Base-by-base conservation (phyloP, 1,139 yeast genomes). In the Protomyces pachydermus region DNA sequence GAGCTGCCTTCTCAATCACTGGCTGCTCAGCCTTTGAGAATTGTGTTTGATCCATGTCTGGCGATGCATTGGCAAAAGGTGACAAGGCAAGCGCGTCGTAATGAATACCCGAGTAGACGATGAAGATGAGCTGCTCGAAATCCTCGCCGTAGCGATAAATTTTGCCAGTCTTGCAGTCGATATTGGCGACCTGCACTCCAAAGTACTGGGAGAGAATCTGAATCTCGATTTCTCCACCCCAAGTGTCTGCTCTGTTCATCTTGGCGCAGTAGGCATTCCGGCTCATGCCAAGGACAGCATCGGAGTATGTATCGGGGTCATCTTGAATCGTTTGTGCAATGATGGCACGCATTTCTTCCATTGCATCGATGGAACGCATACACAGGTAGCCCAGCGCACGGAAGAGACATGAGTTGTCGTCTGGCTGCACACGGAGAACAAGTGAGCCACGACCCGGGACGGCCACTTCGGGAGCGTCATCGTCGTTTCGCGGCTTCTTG, bases 201-300 rank as follows among this genome's bases (percentile, higher is more conserved):
- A 86, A 78, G 70, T 81, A 78, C 38, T 80, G 78, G 1, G 90
- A 81, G 39, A 88, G 74, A 9, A 88, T 85, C 14, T 85, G 84
- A 65, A 88, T 75, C 72, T 88, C 96, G 54, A 88, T 87, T 3
- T 91, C 95, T 6, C 96, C 96, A 20, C 96, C 96, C 96, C 95
- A 88, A 25, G 88, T 81, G 56, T 81, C 84, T 37, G 80, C 80
- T 67, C 80, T 77, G 55, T 72, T 69, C 35, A 88, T 88, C 95
- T 95, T 88, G 9, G 75, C 69, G 57, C 82, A 76, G 71, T 88
- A 88, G 6, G 81, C 80, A 0, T 73, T 71, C 2, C 79, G 75
- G 0, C 82, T 76, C 66, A 79, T 77, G 23, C 84, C 95, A 68
- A 88, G 75, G 1, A 87, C 81, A 0, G 83, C 86, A 56, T 83